Evolutionary conservation across 1,284 basidiomycete genomes (phyloP).

Genomic region (Rhodotorula sp.): DNA sequence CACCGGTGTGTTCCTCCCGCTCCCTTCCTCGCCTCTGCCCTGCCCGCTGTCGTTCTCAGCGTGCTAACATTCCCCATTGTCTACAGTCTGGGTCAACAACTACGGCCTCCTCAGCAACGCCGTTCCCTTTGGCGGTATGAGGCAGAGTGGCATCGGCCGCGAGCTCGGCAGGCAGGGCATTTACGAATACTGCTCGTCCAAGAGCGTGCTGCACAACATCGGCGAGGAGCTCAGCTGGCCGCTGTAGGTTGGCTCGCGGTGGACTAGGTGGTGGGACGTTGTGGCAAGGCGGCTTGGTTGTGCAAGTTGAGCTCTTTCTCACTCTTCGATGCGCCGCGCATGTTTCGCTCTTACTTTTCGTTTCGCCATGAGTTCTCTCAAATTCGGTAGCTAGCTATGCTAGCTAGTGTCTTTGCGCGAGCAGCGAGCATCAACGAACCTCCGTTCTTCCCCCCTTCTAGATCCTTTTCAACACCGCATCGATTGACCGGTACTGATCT

Average conservation of each 20-base stretch:
- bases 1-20: constrained; percentile 44
- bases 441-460: too few relatives aligned
- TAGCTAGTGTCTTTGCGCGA: too few relatives aligned
- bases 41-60: too few relatives aligned
- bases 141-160: constrained; percentile 73
- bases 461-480: too few relatives aligned
- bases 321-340: too few relatives aligned
- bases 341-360: too few relatives aligned
- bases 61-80: not conserved
- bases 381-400: too few relatives aligned
- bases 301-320: too few relatives aligned
- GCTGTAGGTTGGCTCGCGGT: not conserved
- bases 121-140: constrained; percentile 92
- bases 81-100: constrained; percentile 60
- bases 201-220: constrained; percentile 35
- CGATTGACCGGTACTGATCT: too few relatives aligned
- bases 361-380: too few relatives aligned
- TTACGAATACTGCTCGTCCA: constrained; percentile 14
- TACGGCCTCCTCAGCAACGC: constrained; percentile 60
- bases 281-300: not conserved
- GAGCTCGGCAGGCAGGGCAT: constrained; percentile 65
- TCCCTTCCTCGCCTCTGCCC: not conserved
- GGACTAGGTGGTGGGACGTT: too few relatives aligned
- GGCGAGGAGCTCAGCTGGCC: constrained; percentile 24
- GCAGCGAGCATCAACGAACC: too few relatives aligned